These are phyloP conservation scores for Debaryomyces sp. DNA, from an alignment of 1,139 yeast genomes.

Conservation along the genomic window DNA sequence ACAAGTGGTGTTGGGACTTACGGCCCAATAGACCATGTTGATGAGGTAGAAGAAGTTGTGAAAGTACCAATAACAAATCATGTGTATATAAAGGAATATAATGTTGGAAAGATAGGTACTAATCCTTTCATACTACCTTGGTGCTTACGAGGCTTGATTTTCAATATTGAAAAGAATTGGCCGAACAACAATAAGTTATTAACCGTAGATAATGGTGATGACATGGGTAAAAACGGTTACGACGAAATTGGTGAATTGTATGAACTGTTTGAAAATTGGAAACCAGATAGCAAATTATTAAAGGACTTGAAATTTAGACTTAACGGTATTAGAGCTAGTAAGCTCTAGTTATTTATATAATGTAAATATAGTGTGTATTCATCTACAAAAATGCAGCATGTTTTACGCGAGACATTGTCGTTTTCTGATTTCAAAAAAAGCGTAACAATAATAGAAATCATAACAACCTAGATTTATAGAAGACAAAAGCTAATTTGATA, in stretches of 20 bases:
- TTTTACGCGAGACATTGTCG: not conserved
- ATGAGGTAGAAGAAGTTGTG: conserved; percentile 15
- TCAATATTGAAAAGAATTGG: conserved; percentile 63
- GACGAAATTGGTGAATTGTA: conserved; percentile 63
- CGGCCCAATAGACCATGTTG: conserved; percentile 12
- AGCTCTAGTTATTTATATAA: conserved; percentile 16
- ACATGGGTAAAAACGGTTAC: conserved; percentile 38
- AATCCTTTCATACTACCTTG: conserved; percentile 91
- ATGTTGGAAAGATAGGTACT: conserved; percentile 60
- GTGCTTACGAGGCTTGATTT: conserved; percentile 83
- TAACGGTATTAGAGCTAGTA: conserved; percentile 66
- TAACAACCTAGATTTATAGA: not conserved
- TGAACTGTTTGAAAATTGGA: conserved; percentile 79
- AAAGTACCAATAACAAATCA: conserved; percentile 45
- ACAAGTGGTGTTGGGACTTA: conserved; percentile 27
- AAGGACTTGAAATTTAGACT: conserved; percentile 84
- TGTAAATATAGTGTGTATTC: not conserved
- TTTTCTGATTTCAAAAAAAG: not conserved
- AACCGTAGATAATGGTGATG: conserved; percentile 29
- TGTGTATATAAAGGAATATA: conserved; percentile 60
- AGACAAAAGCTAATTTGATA: not conserved
- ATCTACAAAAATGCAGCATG: not conserved
- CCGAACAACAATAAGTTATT: conserved; percentile 34
- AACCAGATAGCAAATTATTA: conserved; percentile 76
- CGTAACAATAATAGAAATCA: not conserved